These are phyloP conservation scores for Cordyceps fumosorosea DNA, from an alignment of 2,329 filamentous ascomycete genomes.

Conservation along the genomic window DNA sequence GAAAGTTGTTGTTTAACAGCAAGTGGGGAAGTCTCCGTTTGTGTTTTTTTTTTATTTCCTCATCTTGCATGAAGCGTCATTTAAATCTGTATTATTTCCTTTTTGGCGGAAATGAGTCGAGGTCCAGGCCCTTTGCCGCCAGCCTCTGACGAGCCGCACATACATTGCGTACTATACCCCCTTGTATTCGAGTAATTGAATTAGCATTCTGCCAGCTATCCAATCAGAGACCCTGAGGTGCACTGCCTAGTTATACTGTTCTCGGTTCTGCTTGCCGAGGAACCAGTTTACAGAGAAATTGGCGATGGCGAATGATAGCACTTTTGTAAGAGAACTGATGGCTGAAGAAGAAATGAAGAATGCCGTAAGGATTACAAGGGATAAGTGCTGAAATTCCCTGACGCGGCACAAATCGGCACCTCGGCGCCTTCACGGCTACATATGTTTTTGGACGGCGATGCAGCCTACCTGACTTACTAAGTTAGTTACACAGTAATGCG, in stretches of 20 bases:
- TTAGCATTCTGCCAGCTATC: neutral
- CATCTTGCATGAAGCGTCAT: constrained; percentile 1
- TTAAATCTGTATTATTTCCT: neutral
- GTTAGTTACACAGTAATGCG: too few species aligned
- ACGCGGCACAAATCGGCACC: neutral
- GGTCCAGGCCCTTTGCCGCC: neutral
- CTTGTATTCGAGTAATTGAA: neutral
- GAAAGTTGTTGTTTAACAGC: neutral
- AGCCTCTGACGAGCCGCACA: neutral
- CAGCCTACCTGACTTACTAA: too few species aligned
- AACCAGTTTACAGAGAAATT: neutral
- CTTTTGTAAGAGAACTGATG: too few species aligned
- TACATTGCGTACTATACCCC: constrained; percentile 3
- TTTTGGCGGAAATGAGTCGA: neutral
- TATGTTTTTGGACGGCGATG: neutral
- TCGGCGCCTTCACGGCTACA: neutral
- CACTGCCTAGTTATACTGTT: neutral
- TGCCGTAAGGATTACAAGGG: too few species aligned
- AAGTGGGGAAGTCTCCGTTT: neutral
- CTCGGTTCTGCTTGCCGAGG: neutral
- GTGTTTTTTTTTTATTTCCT: neutral
- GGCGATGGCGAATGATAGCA: neutral
- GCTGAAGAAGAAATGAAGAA: neutral
- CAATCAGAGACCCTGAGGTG: neutral
- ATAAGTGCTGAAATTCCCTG: neutral